Base-by-base conservation (phyloP, 306 rosid species). In the Boehmeria nivea region DNA sequence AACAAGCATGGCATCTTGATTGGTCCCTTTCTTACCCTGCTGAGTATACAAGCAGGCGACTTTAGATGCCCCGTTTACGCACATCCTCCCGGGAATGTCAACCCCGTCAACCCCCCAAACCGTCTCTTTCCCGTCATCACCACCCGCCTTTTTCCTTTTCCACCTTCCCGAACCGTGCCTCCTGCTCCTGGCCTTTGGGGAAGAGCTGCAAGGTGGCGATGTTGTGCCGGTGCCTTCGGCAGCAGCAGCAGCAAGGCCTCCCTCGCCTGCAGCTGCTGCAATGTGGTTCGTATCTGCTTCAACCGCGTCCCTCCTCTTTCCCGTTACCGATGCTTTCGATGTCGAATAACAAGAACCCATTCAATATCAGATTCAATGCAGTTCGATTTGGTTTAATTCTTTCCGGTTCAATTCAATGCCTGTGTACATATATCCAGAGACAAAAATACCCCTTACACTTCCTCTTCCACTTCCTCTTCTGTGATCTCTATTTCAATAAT, bases 1-100 rank as follows among this genome's bases (percentile, higher is more conserved):
- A 26, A 79, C 64, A 47, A 79, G 52, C 84, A 79, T 79, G 55
- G 84, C 81, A 37, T 79, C 84, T 51, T 79, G 84, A 61, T 79
- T 79, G 44, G 68, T 66, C 25, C 84, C 84, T 62, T 75, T 79
- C 78, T 75, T 79, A 23, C 84, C 84, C 44, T 79, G 84, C 59
- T 71, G 81, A 15, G 81, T 74, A 43, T 71, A 64, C 60, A 79
- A 68, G 65, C 81, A 79, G n/a, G 76, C 75, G 14, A 64, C 22
- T 57, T 61, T 71, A 27, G 67, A 71, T 8, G 73, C 54, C 2
- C 76, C 65, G 22, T 79, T 79, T 54, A 44, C 26, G 31, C 68
- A 49, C 54, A 71, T 31, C 69, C 59, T 64, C 20, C 71, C 83
- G 3, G 78, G 76, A 54, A 50, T 46, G 65, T 65, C 78, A 56